These are phyloP conservation scores for Serendipita sp. DNA, from an alignment of 768 basidiomycete species.

Conservation along the genomic window DNA sequence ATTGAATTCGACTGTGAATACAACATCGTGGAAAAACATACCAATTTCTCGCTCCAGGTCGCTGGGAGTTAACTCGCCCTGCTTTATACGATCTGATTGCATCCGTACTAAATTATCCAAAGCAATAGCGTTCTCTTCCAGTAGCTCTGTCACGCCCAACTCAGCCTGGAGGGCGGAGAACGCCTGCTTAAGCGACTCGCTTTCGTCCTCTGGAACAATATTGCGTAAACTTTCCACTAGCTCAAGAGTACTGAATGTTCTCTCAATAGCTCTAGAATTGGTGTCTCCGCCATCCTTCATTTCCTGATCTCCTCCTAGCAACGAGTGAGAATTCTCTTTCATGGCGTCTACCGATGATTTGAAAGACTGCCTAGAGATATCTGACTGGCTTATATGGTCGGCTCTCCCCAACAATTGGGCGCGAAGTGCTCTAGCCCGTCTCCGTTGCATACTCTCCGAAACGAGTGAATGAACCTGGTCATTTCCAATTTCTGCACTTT, in stretches of 20 bases:
- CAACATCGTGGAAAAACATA: slow-evolving; percentile 22
- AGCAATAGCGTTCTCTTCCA: slow-evolving; percentile 49
- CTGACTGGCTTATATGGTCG: not conserved
- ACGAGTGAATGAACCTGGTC: slow-evolving; percentile 11
- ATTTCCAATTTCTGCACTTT: slow-evolving; percentile 54
- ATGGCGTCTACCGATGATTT: not conserved
- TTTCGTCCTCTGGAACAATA: slow-evolving; percentile 39
- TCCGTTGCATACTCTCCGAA: not conserved
- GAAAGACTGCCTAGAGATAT: not conserved
- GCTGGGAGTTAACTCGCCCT: slow-evolving; percentile 2
- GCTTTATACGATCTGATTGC: not conserved
- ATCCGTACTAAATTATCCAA: slow-evolving; percentile 33
- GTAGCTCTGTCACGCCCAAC: slow-evolving; percentile 47
- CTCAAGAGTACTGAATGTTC: slow-evolving; percentile 12
- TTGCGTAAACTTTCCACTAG: slow-evolving; percentile 22
- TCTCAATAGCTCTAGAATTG: slow-evolving; percentile 11
- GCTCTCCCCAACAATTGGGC: not conserved
- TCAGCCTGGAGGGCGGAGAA: slow-evolving; percentile 51
- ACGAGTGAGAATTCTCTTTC: not conserved
- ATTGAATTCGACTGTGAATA: not conserved
- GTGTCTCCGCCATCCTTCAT: not conserved
- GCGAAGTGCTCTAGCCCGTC: slow-evolving; percentile 1
- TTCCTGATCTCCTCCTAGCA: slow-evolving; percentile 9
- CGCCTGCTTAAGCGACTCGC: slow-evolving; percentile 40
- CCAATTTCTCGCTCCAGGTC: slow-evolving; percentile 72